These are phyloP conservation scores for Xylariaceae sp. DNA, from an alignment of 2,329 filamentous ascomycete genomes.

Conservation along the genomic window DNA sequence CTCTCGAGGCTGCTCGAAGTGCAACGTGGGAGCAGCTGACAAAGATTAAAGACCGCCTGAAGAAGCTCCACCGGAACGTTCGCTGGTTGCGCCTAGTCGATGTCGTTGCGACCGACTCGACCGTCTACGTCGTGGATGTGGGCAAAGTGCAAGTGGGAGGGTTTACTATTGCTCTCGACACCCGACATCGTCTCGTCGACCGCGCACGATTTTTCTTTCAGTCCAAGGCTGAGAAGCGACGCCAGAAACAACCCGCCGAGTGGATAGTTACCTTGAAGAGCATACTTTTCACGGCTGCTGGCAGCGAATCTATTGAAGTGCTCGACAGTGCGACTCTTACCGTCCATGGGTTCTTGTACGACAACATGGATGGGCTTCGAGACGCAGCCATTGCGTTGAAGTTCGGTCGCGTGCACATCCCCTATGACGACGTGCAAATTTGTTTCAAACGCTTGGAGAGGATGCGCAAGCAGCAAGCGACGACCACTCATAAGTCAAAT, in stretches of 20 bases:
- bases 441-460: slow-evolving; percentile 56
- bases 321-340: slow-evolving; percentile 86
- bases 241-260: slow-evolving; percentile 72
- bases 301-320: slow-evolving; percentile 78
- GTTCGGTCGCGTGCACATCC: slow-evolving; percentile 82
- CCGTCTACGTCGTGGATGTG: slow-evolving; percentile 72
- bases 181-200: slow-evolving; percentile 85
- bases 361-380: slow-evolving; percentile 77
- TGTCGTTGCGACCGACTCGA: slow-evolving; percentile 76
- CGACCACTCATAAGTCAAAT: slow-evolving; percentile 29
- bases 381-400: slow-evolving; percentile 90
- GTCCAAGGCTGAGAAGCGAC: slow-evolving; percentile 58
- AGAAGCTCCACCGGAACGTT: slow-evolving; percentile 79
- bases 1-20: slow-evolving; percentile 46
- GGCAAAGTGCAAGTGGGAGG: slow-evolving; percentile 82
- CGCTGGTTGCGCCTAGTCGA: slow-evolving; percentile 88
- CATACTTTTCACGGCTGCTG: slow-evolving; percentile 82
- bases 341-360: slow-evolving; percentile 85
- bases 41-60: slow-evolving; percentile 77
- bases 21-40: slow-evolving; percentile 79
- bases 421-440: slow-evolving; percentile 76
- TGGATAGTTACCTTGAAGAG: slow-evolving; percentile 88
- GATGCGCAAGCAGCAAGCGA: slow-evolving; percentile 35
- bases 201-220: slow-evolving; percentile 85
- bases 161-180: slow-evolving; percentile 84